Base-by-base conservation (phyloP, 192 early-diverging fungal genomes). In the Coemansia sp. region DNA sequence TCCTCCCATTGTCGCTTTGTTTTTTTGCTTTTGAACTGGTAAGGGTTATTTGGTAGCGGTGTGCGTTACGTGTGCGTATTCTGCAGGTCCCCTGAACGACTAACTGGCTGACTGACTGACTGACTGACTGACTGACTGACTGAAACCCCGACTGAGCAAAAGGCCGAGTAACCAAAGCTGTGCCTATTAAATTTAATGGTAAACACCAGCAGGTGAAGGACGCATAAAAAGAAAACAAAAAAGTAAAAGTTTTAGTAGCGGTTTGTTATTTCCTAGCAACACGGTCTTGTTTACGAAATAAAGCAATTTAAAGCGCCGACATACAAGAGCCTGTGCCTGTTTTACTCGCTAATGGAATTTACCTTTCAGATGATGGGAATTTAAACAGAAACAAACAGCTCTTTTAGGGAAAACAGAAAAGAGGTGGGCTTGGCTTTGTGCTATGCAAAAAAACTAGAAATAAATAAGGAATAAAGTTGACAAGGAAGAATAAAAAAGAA, bases 1-100 rank as follows among this genome's bases (percentile, higher is more conserved):
- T 48, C 72, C 75, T 52, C 85, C 85, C 85, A 86, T 86, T 36
- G 45, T 74, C 17, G 17, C 12, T 33, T 34, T 34, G 22, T 22
- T 53, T 34, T 41, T 57, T 34, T 45, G 64, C 34, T 37, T 33
- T 36, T 59, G 36, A 18, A 43, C 17, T 61, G 39, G 5, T 22
- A 22, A 14, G 12, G 54, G 54, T 22, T n/a, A 5, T 22, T 56
- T 8, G 6, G 54, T 28, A 22, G 15, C 54, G 18, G 18, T 53
- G 43, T 62, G 61, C 35, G 61, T 20, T 48, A 15, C 45, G 45
- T 48, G 17, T 48, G 45, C 45, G 45, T 48, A 48, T 12, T 48
- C 11, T 15, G 45, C 45, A 12, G 17, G 45, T 15, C 17, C 12
- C 45, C 45, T 5, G 39, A 48, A 48, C 1, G 17, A 48, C 45